These are phyloP conservation scores for Colletotrichum sp. DNA, from an alignment of 2,329 filamentous ascomycete genomes.

Conservation along the genomic window DNA sequence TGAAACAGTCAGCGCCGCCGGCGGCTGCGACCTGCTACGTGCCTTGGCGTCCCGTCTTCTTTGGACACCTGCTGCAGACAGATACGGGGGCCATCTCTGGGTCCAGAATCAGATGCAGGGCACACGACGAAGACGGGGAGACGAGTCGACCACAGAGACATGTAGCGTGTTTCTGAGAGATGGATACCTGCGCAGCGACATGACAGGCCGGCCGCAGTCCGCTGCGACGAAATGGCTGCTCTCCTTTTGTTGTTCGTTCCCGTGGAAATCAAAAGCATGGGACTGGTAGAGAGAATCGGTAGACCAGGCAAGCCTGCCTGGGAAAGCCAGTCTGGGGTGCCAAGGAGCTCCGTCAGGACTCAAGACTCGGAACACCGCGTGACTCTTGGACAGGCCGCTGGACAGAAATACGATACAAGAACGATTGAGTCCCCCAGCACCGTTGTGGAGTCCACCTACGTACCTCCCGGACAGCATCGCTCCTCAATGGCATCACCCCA, in stretches of 20 bases:
- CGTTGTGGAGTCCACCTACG: conserved; percentile 8
- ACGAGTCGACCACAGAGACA: not conserved
- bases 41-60: not conserved
- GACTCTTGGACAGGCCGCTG: not conserved
- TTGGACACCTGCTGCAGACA: not conserved
- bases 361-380: not conserved
- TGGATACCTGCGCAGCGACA: not conserved
- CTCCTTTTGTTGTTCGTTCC: not conserved
- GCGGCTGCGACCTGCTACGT: conserved; percentile 11
- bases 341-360: not conserved
- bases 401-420: not conserved
- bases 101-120: not conserved
- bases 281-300: not conserved
- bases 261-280: not conserved
- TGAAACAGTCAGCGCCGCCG: not conserved
- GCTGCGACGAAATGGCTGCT: not conserved
- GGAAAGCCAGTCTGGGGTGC: not conserved
- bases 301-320: not conserved
- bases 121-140: not conserved
- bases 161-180: not conserved
- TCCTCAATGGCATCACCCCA: conserved; percentile 13
- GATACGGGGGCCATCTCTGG: not conserved
- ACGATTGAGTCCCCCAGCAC: not conserved
- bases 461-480: conserved; percentile 3
- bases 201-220: not conserved